Percentiles rank a stretch among this genome's conserved stretches.
phyloP scores from a whole-genome alignment of 495 filamentous ascomycete species.

The Achaetomiella virescens region DNA sequence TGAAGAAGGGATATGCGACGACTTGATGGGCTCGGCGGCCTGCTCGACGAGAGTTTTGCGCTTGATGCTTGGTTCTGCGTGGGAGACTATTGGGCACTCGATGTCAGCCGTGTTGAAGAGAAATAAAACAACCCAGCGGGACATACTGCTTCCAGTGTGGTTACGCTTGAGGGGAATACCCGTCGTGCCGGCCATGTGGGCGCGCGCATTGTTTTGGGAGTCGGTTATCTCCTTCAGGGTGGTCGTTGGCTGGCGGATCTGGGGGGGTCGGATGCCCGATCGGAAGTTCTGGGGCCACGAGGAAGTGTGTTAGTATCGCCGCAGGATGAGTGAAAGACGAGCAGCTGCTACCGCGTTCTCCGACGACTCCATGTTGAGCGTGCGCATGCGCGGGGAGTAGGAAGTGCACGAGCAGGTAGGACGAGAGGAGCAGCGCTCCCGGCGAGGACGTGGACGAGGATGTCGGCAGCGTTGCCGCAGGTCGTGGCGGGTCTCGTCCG shows the following conservation, averaged over 20 bases:
- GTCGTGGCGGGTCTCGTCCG: conserved; percentile 14
- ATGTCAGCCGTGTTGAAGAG: conserved; percentile 16
- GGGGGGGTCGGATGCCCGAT: conserved; percentile 20
- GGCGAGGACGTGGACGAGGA: conserved; percentile 16
- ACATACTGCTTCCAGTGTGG: conserved; percentile 28
- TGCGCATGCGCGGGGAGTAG: conserved; percentile 26
- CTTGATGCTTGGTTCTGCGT: conserved; percentile 43
- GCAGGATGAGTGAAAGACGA: background rate
- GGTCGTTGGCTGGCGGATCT: conserved; percentile 9
- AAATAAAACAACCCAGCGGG: background rate
- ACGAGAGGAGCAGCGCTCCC: conserved; percentile 32
- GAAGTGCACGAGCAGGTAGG: conserved; percentile 25
- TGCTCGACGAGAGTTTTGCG: conserved; percentile 54
- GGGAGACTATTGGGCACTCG: conserved; percentile 25
- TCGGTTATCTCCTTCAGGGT: conserved; percentile 39
- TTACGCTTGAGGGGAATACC: conserved; percentile 46
- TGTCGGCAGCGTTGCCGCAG: conserved; percentile 22
- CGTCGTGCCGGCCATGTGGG: conserved; percentile 44
- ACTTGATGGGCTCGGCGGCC: conserved; percentile 44
- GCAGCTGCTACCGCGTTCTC: conserved; percentile 41
- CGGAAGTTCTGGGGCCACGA: background rate
- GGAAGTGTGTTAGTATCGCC: conserved; percentile 4
- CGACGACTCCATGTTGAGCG: conserved; percentile 34
- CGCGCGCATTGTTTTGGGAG: conserved; percentile 64
- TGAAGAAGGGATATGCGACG: conserved; percentile 13